Evolutionary conservation across 129 eudicot genomes (phyloP), one percentile per base, ranked within the genome.

Genomic region (Flaveria brownii): DNA sequence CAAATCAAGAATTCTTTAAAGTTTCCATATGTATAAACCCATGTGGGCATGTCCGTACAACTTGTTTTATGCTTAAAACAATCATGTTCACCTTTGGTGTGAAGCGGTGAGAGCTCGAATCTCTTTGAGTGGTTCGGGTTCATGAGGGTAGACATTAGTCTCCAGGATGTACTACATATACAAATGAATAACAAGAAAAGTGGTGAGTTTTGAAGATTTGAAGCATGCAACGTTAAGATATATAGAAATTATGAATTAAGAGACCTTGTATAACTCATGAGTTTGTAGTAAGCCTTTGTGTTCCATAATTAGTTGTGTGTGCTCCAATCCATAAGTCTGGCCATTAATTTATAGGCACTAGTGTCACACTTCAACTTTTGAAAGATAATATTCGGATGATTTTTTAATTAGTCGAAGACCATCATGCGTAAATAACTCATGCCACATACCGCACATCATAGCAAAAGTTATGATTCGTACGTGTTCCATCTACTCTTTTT

Each of bases 91-190:
- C 93, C 73, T 1, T 30, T 92, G 96, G 54, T 86, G 91, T 59
- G 63, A 68, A 36, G 83, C 73, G 18, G 89, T 80, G 18, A 73
- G 73, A 65, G 78, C 86, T 75, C 93, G 78, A 14, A 87, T 67
- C 80, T 90, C 83, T 85, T 82, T 90, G 41, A 88, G 85, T 2
- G 78, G 76, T 68, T 80, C 83, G 2, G 89, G 80, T 73, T 88
- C 96, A 2, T 86, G 84, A 3, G 93, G 92, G 70, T 87, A 87
- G 20, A 90, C 96, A 66, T 73, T 87, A 15, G 83, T 86, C 71
- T 83, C 82, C 14, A 86, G 56, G 26, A 86, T 43, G 61, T 90
- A 87, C 90, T 90, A 57, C 78, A 71, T 11, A 15, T 2, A 30
- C 11, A 22, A 23, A 63, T 0, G 16, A 55, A 1, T 5, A 52